Base-by-base conservation (phyloP, 2,329 filamentous ascomycete genomes). In the Alternaria brassicicola region DNA sequence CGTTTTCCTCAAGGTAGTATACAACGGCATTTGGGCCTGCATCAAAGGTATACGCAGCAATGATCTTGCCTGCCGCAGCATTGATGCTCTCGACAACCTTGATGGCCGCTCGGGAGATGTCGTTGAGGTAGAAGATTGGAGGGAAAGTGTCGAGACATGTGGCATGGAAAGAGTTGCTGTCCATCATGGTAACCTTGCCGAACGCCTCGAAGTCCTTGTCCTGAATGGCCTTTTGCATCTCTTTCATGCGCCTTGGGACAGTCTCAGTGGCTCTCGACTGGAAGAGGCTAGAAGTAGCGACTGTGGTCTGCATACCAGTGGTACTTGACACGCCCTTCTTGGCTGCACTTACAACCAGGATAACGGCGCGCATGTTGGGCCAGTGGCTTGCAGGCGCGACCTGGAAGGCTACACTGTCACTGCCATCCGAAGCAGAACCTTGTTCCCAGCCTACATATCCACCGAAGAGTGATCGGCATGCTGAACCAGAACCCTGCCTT, bases 41-140 rank as follows among this genome's bases (percentile, higher is more conserved):
- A 75, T 99, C 95, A 72, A 98, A 99, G 0, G 95, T 99, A 78
- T 99, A 99, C 3, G 95, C 95, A 3, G 92, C 93, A 17, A 98
- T 85, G 0, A 86, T 88, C 80, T 88, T 89, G 52, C 92, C 93
- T 4, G 90, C 92, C 23, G 85, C 84, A 52, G 84, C 84, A 75
- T 99, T 99, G 80, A 98, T 91, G 67, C 88, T 85, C 81, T 99
- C 93, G 28, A 97, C 93, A 15, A 92, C 88, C 51, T 92, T 86
- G 59, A 99, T 92, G 6, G 94, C 93, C 1, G 94, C 92, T 35
- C 90, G 84, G 19, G 90, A 94, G 15, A 94, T 89, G 76, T 99
- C 95, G 80, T 97, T 99, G 84, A 99, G 89, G 83, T 99, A 99
- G 80, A 97, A 97, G 75, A 99, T 99, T 17, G 96, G 95, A 42